Evolutionary conservation across 2,329 filamentous ascomycete genomes (phyloP).

Genomic region (Curvularia sp.): DNA sequence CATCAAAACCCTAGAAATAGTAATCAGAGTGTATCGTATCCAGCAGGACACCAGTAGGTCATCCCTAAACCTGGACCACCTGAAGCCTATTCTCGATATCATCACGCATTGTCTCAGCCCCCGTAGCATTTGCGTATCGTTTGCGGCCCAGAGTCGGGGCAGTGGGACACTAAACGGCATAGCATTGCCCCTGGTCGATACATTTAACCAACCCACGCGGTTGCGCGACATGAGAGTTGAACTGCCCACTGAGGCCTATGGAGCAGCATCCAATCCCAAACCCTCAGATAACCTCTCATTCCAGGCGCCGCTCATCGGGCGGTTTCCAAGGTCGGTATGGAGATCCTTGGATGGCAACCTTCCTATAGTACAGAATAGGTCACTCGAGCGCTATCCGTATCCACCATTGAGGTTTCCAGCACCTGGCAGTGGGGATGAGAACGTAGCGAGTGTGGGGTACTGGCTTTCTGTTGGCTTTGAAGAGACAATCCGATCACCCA

Average conservation of each 20-base stretch:
- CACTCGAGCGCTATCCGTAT: conserved; percentile 14
- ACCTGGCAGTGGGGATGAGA: background rate
- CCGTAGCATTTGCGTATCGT: conserved; percentile 7
- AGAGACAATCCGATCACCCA: background rate
- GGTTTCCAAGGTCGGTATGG: conserved; percentile 1
- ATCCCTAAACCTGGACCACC: conserved; percentile 2
- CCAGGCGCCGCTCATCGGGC: background rate
- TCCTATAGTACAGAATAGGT: conserved; percentile 7
- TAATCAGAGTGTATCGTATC: background rate
- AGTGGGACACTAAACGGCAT: conserved; percentile 2
- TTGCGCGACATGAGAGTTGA: conserved; percentile 18
- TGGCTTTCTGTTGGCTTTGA: conserved; percentile 12
- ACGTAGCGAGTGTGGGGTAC: conserved; percentile 15
- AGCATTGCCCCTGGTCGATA: conserved; percentile 10
- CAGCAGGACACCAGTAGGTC: background rate
- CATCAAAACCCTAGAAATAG: conserved; percentile 14
- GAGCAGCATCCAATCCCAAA: background rate
- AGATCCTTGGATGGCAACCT: conserved; percentile 12
- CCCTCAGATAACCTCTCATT: background rate
- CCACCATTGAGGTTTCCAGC: conserved; percentile 13
- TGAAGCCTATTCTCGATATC: conserved; percentile 18
- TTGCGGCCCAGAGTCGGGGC: background rate
- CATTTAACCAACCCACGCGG: conserved; percentile 7
- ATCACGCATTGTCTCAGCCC: conserved; percentile 9
- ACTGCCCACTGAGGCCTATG: conserved; percentile 2